Evolutionary conservation across 441 rosid species (phyloP).

Genomic region (Bocquillonia castaneifolia): DNA sequence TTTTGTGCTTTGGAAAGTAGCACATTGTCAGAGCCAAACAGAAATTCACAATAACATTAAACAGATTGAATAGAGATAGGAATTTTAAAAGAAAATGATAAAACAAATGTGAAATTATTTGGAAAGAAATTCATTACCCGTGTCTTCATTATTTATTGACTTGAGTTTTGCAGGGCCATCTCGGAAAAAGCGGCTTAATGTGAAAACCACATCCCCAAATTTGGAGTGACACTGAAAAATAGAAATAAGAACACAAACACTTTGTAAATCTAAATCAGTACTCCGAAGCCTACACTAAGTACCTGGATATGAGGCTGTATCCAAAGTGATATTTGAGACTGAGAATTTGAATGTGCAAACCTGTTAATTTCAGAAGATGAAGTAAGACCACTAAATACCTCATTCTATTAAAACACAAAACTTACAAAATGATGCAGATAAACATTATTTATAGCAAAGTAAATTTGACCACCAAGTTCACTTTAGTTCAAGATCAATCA

Average conservation of each 20-base stretch:
- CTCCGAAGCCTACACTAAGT: conserved; percentile 22
- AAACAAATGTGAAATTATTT: conserved; percentile 7
- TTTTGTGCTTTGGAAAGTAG: background rate
- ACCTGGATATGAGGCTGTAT: conserved; percentile 89
- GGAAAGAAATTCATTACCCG: conserved; percentile 41
- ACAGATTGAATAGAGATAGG: background rate
- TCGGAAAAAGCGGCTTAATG: conserved; percentile 83
- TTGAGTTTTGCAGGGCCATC: conserved; percentile 44
- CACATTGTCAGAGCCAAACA: background rate
- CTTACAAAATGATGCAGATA: conserved; percentile 3
- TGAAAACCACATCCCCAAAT: conserved; percentile 81
- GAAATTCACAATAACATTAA: conserved; percentile 8
- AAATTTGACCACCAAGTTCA: background rate
- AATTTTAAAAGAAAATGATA: background rate
- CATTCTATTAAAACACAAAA: background rate
- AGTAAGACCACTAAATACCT: conserved; percentile 6
- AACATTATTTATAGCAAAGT: background rate
- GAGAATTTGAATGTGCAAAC: conserved; percentile 66
- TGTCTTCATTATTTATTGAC: conserved; percentile 32
- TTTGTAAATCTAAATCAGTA: conserved; percentile 14
- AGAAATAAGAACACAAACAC: conserved; percentile 23
- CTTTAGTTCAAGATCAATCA: background rate
- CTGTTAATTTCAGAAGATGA: conserved; percentile 42
- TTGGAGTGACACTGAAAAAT: conserved; percentile 65
- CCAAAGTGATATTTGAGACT: conserved; percentile 85